A percentile compares a stretch with the other conserved stretches of the same genome.
These are phyloP conservation scores for Zoysia japonica DNA, from an alignment of 176 grass and related monocot species.

Conservation along the genomic window DNA sequence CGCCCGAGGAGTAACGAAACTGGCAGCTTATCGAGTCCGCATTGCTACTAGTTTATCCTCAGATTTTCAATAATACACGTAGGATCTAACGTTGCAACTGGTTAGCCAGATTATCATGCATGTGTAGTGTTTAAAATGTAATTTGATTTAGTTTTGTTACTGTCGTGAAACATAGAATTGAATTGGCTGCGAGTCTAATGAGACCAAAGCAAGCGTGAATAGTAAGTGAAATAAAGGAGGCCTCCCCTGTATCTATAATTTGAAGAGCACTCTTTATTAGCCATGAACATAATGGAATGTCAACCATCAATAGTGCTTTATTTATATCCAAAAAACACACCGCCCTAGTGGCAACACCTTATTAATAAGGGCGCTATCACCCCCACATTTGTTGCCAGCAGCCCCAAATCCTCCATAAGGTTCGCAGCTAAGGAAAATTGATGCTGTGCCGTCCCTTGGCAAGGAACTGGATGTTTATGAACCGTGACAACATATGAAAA, in stretches of 20 bases:
- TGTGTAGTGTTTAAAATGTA: background rate
- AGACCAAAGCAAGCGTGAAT: background rate
- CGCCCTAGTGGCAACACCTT: slow-evolving; percentile 37
- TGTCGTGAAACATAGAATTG: background rate
- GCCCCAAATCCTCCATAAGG: slow-evolving; percentile 20
- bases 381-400: slow-evolving; percentile 37
- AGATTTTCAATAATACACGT: background rate
- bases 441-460: slow-evolving; percentile 12
- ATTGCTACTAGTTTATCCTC: background rate
- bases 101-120: background rate
- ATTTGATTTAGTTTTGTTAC: background rate
- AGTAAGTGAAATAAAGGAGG: background rate
- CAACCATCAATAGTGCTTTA: slow-evolving; percentile 49
- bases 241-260: background rate
- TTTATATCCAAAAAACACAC: slow-evolving; percentile 57
- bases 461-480: slow-evolving; percentile 42
- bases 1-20: slow-evolving; percentile 27
- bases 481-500: slow-evolving; percentile 49
- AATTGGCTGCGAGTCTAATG: background rate
- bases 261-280: slow-evolving; percentile 25
- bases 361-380: slow-evolving; percentile 48
- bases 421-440: slow-evolving; percentile 45
- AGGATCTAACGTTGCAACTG: background rate
- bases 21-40: background rate
- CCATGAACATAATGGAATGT: slow-evolving; percentile 33